Evolutionary conservation across 345 rosid species (phyloP), one percentile per base, ranked within the genome.

Genomic region (Lepidium aucheri): DNA sequence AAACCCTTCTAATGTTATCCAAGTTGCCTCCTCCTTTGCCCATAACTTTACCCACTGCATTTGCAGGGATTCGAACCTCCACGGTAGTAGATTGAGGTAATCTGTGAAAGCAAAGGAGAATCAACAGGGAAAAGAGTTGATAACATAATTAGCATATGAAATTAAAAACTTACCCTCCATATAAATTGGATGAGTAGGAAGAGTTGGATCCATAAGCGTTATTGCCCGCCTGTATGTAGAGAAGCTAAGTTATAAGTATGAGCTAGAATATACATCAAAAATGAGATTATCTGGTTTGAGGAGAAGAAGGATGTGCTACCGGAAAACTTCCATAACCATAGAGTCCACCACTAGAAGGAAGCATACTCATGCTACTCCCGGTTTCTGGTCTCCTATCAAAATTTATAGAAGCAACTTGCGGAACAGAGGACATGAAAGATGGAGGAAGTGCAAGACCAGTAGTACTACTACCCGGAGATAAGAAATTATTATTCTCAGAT

Each of bases 11-110:
- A 51, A 94, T 86, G 76, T 90, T 94, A 65, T 85, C 81, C 73
- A 94, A 74, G 77, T 94, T 94, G 49, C 87, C 79, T 59, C 99
- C 99, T 61, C 86, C 92, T 85, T 81, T 94, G 47, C 99, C 99
- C 70, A 94, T 67, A 49, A 94, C 99, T 83, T 86, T 94, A 69
- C 93, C 82, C 9, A 90, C 86, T 20, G 99, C 92, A 82, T 78
- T 81, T 38, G 88, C 82, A 61, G 99, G 99, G 70, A 94, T 77
- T 78, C 88, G 65, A 68, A 90, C 80, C 74, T 94, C 99, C 56
- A 85, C 67, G 26, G 83, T 74, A 16, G 90, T 80, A 33, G 85
- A 68, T 30, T 86, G 46, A 63, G 88, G 63, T 75, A 88, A 63
- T 52, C 98, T 93, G 82, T 20, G 63, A 41, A 60, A 38, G 60